Evolutionary conservation across 1,139 yeast species (phyloP), one percentile per base, ranked within the genome.

Genomic region (Hansenula sp.): DNA sequence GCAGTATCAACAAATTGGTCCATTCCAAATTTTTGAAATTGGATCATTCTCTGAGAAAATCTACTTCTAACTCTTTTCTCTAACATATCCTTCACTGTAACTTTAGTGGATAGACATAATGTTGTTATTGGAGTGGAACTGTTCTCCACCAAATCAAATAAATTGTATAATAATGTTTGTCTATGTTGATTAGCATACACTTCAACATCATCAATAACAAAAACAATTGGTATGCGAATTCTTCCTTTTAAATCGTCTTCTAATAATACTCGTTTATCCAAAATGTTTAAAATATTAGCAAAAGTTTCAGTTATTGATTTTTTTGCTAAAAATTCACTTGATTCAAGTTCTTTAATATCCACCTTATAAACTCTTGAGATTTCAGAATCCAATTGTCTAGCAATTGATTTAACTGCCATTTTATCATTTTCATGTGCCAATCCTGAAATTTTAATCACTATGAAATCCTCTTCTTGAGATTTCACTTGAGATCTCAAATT

Each of bases 21-120:
- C 6, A 62, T 59, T 3, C 52, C 50, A 1, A 82, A 69, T 40
- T 79, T 80, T 32, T 74, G 73, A 34, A 88, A 67, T 28, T 76
- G 71, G 27, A 87, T 71, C 2, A 85, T 65, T 39, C 95, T 66
- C 57, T 90, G 97, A 27, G 95, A 82, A 60, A 90, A 92, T 46
- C 99, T 69, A 43, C 95, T 83, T 51, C 89, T 75, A 0, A 94
- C 97, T 51, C 99, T 73, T 56, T 90, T 92, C 57, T 94, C 99
- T 41, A 92, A 68, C 49, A 79, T 69, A 52, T 92, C 97, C 39
- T 90, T 68, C 0, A 88, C 73, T 9, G 86, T 86, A 27, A 87
- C 69, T 42, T 82, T 80, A 2, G 92, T 73, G 1, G 95, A 82
- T 7, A 85, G 64, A 1, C 97, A 97, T 39, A 92, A 64, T 5